These are phyloP conservation scores for Ceriops tagal DNA, from an alignment of 345 rosid genomes.

Conservation along the genomic window DNA sequence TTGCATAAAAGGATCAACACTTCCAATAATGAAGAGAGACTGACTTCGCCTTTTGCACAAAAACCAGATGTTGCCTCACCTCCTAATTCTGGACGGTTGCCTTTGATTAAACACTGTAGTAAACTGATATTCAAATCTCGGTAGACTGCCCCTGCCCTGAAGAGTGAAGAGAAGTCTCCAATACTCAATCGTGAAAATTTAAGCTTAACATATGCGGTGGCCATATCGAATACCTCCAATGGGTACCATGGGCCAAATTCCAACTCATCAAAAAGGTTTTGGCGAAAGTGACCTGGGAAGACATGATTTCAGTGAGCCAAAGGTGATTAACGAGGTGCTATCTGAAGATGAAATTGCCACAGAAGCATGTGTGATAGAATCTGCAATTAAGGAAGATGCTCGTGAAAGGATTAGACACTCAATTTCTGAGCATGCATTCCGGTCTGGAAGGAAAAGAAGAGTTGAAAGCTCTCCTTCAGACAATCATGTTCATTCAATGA, in stretches of 20 bases:
- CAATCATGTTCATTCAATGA: constrained; percentile 26
- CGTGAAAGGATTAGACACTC: constrained; percentile 29
- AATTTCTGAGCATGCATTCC: constrained; percentile 36
- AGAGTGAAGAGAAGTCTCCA: constrained; percentile 30
- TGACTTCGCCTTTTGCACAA: constrained; percentile 36
- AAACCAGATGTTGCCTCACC: constrained; percentile 33
- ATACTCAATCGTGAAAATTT: constrained; percentile 24
- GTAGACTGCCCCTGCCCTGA: constrained; percentile 27
- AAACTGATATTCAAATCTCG: constrained; percentile 67
- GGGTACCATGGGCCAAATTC: constrained; percentile 19
- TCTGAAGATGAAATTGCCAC: constrained; percentile 23
- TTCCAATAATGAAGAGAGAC: constrained; percentile 37
- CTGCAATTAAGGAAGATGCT: constrained; percentile 11
- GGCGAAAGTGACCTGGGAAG: constrained; percentile 14
- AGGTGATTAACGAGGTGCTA: constrained; percentile 46
- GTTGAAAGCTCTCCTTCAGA: constrained; percentile 26
- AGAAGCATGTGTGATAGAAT: constrained; percentile 16
- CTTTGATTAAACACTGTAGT: constrained; percentile 70
- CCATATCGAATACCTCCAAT: constrained; percentile 24
- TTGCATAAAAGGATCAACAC: constrained; percentile 28
- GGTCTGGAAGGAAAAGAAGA: constrained; percentile 57
- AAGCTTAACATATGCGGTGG: constrained; percentile 14
- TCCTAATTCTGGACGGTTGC: constrained; percentile 48
- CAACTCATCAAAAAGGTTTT: constrained; percentile 8
- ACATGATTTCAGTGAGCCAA: constrained; percentile 39